Conservation (phyloP, 768 basidiomycete species). For the Kwoniella sp. region DNA sequence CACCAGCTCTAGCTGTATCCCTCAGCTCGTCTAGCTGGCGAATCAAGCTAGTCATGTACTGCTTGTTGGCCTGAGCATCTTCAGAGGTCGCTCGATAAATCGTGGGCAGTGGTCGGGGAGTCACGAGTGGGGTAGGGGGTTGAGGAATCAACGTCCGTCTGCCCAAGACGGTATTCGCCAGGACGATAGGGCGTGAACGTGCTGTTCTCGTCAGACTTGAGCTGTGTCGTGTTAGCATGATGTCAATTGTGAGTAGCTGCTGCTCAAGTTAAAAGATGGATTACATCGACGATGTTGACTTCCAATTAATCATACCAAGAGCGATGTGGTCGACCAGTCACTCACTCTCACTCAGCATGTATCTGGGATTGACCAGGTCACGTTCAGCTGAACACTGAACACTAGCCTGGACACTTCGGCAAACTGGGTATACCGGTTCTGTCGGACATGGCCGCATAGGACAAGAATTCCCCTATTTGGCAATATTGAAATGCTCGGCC, state of each 20-base stretch:
- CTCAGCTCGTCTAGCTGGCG: constrained; percentile 22
- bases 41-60: constrained; percentile 28
- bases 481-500: not conserved
- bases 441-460: no score
- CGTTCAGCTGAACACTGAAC: constrained; percentile 2
- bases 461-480: no score
- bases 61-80: constrained; percentile 33
- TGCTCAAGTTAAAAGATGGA: no score
- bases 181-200: not conserved
- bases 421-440: not conserved
- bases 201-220: constrained; percentile 1
- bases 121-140: constrained; percentile 30
- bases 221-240: not conserved
- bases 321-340: no score
- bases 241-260: not conserved
- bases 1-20: constrained; percentile 39
- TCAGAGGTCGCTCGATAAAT: constrained; percentile 20
- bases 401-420: not conserved
- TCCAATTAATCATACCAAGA: no score
- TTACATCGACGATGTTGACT: no score
- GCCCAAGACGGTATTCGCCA: not conserved
- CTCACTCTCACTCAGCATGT: no score
- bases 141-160: constrained; percentile 42
- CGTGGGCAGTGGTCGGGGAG: constrained; percentile 36
- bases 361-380: no score